Conservation (phyloP, 2,329 filamentous ascomycete species). For the Fusarium sp. region DNA sequence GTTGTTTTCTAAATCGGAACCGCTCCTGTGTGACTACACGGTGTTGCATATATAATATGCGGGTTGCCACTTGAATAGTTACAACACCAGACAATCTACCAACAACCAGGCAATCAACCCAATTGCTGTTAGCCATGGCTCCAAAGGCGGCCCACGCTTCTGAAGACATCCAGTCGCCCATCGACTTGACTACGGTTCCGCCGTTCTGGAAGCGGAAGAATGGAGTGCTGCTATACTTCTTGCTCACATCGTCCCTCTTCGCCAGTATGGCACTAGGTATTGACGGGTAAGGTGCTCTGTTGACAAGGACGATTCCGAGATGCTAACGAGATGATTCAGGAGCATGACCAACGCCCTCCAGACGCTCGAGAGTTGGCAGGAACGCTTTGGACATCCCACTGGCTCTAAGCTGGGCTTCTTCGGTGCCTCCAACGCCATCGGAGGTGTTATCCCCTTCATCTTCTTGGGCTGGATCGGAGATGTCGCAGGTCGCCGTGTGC, state of each 20-base stretch:
- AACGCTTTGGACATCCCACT: slow-evolving; percentile 56
- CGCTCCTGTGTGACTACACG: not conserved
- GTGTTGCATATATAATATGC: slow-evolving; percentile 31
- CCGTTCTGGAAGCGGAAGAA: slow-evolving; percentile 59
- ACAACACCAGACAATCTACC: not conserved
- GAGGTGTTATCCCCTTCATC: slow-evolving; percentile 57
- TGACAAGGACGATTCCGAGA: fast-evolving
- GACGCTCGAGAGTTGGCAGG: slow-evolving; percentile 56
- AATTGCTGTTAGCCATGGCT: slow-evolving; percentile 46
- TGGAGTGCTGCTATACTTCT: slow-evolving; percentile 60
- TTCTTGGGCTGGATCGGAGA: slow-evolving; percentile 57
- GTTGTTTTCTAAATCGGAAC: not conserved
- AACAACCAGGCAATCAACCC: not conserved
- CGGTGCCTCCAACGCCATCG: slow-evolving; percentile 58
- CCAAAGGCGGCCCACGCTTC: slow-evolving; percentile 52
- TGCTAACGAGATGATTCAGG: not conserved
- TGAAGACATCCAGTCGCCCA: slow-evolving; percentile 51
- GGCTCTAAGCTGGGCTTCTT: slow-evolving; percentile 58
- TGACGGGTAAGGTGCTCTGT: slow-evolving; percentile 54
- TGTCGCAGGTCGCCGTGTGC: slow-evolving; percentile 52
- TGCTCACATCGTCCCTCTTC: slow-evolving; percentile 60
- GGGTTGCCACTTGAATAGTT: not conserved
- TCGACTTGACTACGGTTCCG: slow-evolving; percentile 51
- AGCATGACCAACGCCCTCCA: slow-evolving; percentile 60
- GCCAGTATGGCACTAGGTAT: slow-evolving; percentile 60